Conservation (phyloP, 257 asterid species). For the Apocynum venetum region DNA sequence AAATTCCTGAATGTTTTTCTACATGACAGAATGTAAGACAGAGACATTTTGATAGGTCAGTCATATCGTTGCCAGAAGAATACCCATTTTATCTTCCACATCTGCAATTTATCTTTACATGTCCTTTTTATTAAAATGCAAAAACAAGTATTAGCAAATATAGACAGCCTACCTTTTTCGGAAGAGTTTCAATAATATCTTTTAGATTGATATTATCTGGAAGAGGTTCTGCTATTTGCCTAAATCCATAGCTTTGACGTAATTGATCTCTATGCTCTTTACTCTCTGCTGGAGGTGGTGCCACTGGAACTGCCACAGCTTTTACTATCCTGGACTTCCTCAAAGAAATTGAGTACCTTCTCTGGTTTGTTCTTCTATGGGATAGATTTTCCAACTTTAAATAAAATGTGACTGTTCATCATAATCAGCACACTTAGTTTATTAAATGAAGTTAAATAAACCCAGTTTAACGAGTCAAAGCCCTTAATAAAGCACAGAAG, state of each 20-base stretch:
- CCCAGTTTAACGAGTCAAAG: not conserved
- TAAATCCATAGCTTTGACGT: slow-evolving; percentile 70
- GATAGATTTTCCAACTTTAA: slow-evolving; percentile 56
- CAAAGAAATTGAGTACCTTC: slow-evolving; percentile 36
- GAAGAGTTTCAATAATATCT: slow-evolving; percentile 72
- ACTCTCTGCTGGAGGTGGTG: slow-evolving; percentile 52
- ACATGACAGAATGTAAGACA: not conserved
- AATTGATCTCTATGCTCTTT: slow-evolving; percentile 52
- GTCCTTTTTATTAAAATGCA: no score
- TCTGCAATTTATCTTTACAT: no score
- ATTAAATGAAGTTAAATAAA: not conserved
- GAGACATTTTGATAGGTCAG: no score
- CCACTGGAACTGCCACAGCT: slow-evolving; percentile 69
- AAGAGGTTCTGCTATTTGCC: slow-evolving; percentile 88
- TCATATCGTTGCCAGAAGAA: no score
- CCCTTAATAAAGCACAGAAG: not conserved
- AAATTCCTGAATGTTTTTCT: not conserved
- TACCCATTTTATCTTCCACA: no score
- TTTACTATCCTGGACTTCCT: slow-evolving; percentile 40
- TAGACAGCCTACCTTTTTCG: slow-evolving; percentile 55
- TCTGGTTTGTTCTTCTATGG: slow-evolving; percentile 32
- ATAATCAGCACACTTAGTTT: not conserved
- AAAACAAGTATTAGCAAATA: no score
- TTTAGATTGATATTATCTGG: slow-evolving; percentile 71
- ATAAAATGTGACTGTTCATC: slow-evolving; percentile 43